Percentiles rank a stretch among this genome's conserved stretches.
Conservation (phyloP, 2,329 filamentous ascomycete genomes). For the Berkeleyomyces basicola region DNA sequence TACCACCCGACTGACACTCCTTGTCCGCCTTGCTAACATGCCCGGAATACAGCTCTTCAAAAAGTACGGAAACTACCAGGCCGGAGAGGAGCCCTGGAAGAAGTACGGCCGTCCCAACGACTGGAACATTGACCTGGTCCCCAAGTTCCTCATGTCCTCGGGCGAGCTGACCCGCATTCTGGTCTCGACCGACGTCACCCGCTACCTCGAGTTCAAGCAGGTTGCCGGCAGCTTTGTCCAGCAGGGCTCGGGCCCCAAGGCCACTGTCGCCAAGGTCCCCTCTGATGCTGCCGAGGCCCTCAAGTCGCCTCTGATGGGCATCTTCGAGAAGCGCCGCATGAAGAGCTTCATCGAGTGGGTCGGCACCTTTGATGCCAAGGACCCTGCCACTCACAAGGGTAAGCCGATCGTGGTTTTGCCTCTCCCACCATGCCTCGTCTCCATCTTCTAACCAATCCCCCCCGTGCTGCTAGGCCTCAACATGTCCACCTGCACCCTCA, state of each 20-base stretch:
- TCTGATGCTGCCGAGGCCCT: slow-evolving; percentile 84
- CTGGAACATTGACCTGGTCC: slow-evolving; percentile 98
- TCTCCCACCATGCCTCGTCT: neutral
- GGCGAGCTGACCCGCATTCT: slow-evolving; percentile 98
- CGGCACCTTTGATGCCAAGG: slow-evolving; percentile 65
- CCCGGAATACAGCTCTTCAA: slow-evolving; percentile 60
- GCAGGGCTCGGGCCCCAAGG: slow-evolving; percentile 65
- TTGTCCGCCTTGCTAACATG: neutral
- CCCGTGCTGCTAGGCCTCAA: slow-evolving; percentile 48
- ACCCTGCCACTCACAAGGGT: slow-evolving; percentile 84
- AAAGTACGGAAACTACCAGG: slow-evolving; percentile 71
- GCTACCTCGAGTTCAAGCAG: slow-evolving; percentile 84
- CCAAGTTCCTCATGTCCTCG: slow-evolving; percentile 96
- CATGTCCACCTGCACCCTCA: slow-evolving; percentile 69
- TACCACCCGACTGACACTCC: slow-evolving; percentile 12
- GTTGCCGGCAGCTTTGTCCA: slow-evolving; percentile 95
- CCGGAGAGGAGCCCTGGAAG: slow-evolving; percentile 87
- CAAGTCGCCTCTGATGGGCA: slow-evolving; percentile 83
- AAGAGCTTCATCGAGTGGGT: slow-evolving; percentile 96
- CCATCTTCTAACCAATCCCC: neutral
- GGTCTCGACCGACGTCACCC: slow-evolving; percentile 81
- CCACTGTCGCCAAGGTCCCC: slow-evolving; percentile 91
- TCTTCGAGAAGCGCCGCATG: slow-evolving; percentile 94
- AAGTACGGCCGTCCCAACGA: slow-evolving; percentile 93
- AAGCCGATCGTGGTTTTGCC: slow-evolving; percentile 18